Percentiles rank a stretch among this genome's conserved stretches.
These are phyloP conservation scores for Silene conica DNA, from an alignment of 148 eudicot species.

Conservation along the genomic window DNA sequence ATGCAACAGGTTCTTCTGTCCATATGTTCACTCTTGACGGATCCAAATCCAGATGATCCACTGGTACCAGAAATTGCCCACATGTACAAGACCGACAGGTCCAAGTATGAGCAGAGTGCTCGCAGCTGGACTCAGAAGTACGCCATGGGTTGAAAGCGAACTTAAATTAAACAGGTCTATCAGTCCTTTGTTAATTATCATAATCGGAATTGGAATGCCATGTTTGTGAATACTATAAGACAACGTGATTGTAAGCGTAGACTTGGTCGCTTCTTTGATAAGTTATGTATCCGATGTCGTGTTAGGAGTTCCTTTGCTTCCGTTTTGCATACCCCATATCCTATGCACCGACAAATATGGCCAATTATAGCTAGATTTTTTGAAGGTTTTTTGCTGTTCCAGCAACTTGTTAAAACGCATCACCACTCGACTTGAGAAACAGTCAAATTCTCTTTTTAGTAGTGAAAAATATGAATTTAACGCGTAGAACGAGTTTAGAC, in stretches of 20 bases:
- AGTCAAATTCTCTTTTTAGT: no score
- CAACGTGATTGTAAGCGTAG: constrained; percentile 17
- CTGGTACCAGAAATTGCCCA: constrained; percentile 46
- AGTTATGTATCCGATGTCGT: constrained; percentile 4
- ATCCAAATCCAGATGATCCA: constrained; percentile 48
- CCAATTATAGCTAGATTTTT: background rate
- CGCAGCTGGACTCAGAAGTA: constrained; percentile 40
- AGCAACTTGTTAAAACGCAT: no score
- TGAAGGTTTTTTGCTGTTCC: background rate
- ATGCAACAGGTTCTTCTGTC: constrained; percentile 39
- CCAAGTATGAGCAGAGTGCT: constrained; percentile 41
- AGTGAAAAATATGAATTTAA: no score
- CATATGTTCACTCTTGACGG: constrained; percentile 43
- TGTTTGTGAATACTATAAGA: constrained; percentile 30
- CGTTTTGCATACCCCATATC: background rate
- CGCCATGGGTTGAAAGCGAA: constrained; percentile 33
- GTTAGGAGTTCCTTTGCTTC: background rate
- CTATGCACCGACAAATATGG: background rate
- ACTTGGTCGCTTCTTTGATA: constrained; percentile 15
- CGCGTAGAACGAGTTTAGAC: no score
- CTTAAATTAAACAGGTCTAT: constrained; percentile 3
- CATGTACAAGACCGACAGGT: constrained; percentile 45
- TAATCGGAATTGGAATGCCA: constrained; percentile 17
- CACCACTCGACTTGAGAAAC: no score
- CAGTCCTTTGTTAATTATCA: constrained; percentile 13